Evolutionary conservation across 805 yeast species (phyloP).

Genomic region (Brettanomyces naardenensis): DNA sequence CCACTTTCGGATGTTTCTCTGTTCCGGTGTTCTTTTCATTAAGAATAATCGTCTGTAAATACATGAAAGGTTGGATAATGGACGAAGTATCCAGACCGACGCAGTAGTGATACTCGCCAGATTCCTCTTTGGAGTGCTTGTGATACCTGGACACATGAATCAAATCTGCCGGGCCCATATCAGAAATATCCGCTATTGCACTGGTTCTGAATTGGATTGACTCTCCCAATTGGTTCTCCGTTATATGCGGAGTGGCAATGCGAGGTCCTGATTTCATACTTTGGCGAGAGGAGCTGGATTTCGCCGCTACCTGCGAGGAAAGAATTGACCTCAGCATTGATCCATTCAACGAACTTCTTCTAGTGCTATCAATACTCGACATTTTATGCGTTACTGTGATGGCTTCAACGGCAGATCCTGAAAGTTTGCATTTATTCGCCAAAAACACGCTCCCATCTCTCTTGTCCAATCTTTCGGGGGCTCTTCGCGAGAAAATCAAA

Average conservation of each 20-base stretch:
- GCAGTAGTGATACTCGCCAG: constrained; percentile 47
- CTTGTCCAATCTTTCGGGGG: too few species aligned
- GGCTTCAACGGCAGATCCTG: too few species aligned
- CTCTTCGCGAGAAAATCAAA: too few species aligned
- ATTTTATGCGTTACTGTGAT: too few species aligned
- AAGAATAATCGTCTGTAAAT: constrained; percentile 37
- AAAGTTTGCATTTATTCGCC: too few species aligned
- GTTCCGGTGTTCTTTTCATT: constrained; percentile 25
- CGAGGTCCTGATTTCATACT: constrained; percentile 12
- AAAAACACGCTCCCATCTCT: neutral
- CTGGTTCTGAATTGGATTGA: constrained; percentile 44
- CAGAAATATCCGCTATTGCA: constrained; percentile 33
- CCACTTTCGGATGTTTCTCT: constrained; percentile 27
- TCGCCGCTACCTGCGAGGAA: neutral
- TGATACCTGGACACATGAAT: constrained; percentile 44
- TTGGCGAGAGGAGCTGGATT: constrained; percentile 1
- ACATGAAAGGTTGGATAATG: constrained; percentile 47
- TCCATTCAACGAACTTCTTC: constrained; percentile 2
- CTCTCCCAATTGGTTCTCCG: constrained; percentile 43
- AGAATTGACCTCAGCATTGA: neutral
- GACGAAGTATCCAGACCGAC: constrained; percentile 48
- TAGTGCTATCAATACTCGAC: constrained; percentile 2
- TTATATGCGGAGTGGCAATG: constrained; percentile 26
- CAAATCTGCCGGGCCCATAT: constrained; percentile 73
- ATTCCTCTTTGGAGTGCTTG: constrained; percentile 36